Conservation (phyloP, 106 monocot genomes). For the Dioscorea zingiberensis region DNA sequence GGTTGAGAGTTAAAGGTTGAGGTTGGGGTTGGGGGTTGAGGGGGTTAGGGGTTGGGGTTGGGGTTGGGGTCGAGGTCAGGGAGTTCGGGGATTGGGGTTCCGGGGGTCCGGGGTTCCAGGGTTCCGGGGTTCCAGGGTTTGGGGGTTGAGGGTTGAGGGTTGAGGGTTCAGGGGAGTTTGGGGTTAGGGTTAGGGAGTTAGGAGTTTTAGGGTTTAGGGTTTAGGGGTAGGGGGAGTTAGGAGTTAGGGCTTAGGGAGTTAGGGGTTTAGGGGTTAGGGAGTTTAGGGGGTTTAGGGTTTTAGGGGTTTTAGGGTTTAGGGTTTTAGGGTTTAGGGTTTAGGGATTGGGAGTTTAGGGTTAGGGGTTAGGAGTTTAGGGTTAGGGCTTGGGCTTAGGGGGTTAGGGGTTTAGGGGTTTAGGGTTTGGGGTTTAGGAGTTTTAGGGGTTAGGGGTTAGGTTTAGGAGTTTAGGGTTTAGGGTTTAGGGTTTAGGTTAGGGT, state of each 20-base stretch:
- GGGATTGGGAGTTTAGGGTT: slow-evolving; percentile 4
- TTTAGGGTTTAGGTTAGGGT: slow-evolving; percentile 9
- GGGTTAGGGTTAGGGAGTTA: slow-evolving; percentile 15
- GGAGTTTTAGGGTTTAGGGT: slow-evolving; percentile 9
- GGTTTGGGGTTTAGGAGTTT: slow-evolving; percentile 1
- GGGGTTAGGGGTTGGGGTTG: slow-evolving; percentile 18
- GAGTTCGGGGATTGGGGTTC: slow-evolving; percentile 16
- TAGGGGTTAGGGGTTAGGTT: slow-evolving; percentile 3
- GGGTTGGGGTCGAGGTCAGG: slow-evolving; percentile 11
- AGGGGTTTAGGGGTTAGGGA: slow-evolving; percentile 7
- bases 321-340: slow-evolving; percentile 15
- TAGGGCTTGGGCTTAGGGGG: not conserved
- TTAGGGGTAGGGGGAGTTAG: slow-evolving; percentile 6
- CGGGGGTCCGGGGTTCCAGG: slow-evolving; percentile 1
- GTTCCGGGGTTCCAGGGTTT: slow-evolving; percentile 1
- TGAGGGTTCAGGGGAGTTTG: slow-evolving; percentile 7
- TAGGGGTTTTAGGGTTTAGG: slow-evolving; percentile 13
- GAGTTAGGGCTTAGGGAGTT: slow-evolving; percentile 5
- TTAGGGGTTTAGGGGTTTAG: slow-evolving; percentile 5
- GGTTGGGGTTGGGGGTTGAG: slow-evolving; percentile 14
- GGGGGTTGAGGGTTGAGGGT: slow-evolving; percentile 3
- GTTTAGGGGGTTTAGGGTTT: slow-evolving; percentile 13
- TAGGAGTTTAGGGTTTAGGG: slow-evolving; percentile 8
- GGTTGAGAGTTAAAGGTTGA: slow-evolving; percentile 9
- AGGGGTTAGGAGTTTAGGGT: slow-evolving; percentile 1